Evolutionary conservation across 2,329 filamentous ascomycete species (phyloP).

Genomic region (Aspergillus sp.): DNA sequence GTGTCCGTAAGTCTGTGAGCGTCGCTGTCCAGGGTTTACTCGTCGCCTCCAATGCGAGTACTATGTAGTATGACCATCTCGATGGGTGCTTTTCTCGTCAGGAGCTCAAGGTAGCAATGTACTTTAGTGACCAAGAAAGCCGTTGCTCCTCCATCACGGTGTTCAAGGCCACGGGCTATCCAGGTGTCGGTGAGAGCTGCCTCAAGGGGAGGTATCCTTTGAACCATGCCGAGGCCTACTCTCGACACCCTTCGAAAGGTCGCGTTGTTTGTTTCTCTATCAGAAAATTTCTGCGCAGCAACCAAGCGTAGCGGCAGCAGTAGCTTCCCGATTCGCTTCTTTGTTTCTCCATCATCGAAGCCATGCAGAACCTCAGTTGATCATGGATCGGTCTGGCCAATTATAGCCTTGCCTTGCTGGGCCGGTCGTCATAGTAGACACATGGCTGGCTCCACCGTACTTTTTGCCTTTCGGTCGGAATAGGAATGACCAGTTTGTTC

Average conservation of each 20-base stretch:
- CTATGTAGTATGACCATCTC: neutral
- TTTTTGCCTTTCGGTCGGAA: slow-evolving; percentile 23
- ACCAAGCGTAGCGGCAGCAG: slow-evolving; percentile 23
- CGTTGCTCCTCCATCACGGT: neutral
- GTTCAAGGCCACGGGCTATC: neutral
- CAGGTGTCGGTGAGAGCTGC: slow-evolving; percentile 8
- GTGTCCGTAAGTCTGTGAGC: neutral
- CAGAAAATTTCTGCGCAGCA: slow-evolving; percentile 24
- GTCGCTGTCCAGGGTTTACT: neutral
- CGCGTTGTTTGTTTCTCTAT: slow-evolving; percentile 15
- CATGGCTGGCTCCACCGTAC: slow-evolving; percentile 30
- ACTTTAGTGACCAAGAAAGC: neutral
- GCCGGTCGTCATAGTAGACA: slow-evolving; percentile 29
- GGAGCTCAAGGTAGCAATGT: no score
- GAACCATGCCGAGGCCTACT: neutral
- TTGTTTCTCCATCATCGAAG: slow-evolving; percentile 20
- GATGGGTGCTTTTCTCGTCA: no score
- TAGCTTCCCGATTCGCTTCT: slow-evolving; percentile 26
- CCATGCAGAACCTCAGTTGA: slow-evolving; percentile 33
- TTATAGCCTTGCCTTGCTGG: slow-evolving; percentile 10
- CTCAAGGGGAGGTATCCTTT: neutral
- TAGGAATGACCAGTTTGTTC: neutral
- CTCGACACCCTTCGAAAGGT: neutral
- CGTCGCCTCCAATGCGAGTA: no score
- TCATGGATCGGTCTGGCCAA: slow-evolving; percentile 23